Evolutionary conservation across 768 basidiomycete species (phyloP).

Genomic region (Leccinellum luteum): DNA sequence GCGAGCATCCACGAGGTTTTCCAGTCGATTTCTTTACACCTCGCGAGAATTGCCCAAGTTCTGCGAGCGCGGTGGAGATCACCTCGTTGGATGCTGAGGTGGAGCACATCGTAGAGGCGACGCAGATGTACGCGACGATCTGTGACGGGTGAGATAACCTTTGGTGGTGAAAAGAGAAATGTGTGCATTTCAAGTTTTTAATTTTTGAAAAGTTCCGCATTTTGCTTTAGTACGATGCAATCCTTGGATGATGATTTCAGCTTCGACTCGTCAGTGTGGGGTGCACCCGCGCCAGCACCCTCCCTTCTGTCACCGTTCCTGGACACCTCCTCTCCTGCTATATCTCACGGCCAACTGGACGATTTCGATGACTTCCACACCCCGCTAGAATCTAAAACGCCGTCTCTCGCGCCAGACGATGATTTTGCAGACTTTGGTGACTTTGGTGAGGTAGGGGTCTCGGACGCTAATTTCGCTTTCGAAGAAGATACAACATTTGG

Average conservation of each 20-base stretch:
- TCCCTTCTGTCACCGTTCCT: conserved; percentile 27
- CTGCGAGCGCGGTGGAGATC: conserved; percentile 62
- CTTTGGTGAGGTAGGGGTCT: conserved; percentile 63
- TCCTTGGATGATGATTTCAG: conserved; percentile 70
- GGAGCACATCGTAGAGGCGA: conserved; percentile 70
- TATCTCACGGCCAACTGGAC: conserved; percentile 41
- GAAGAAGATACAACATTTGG: conserved; percentile 25
- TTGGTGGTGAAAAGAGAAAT: conserved; percentile 65
- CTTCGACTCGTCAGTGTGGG: conserved; percentile 77
- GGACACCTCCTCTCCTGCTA: conserved; percentile 27
- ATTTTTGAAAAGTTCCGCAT: background rate
- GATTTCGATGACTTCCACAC: conserved; percentile 53
- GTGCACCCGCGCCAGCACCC: conserved; percentile 39
- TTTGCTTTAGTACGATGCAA: conserved; percentile 13
- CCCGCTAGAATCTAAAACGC: conserved; percentile 45
- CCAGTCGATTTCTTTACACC: conserved; percentile 81
- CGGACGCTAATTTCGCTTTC: conserved; percentile 38
- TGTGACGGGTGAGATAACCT: conserved; percentile 46
- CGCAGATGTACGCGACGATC: conserved; percentile 71
- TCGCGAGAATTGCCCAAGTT: conserved; percentile 71
- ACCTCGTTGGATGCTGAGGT: conserved; percentile 64
- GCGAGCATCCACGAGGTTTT: conserved; percentile 66
- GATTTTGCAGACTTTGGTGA: conserved; percentile 89
- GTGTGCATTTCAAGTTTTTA: conserved; percentile 26
- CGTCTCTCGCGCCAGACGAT: conserved; percentile 49